Percentiles rank a stretch among this genome's conserved stretches.
These are phyloP conservation scores for Coemansia sp. DNA, from an alignment of 192 early-diverging fungal species.

Conservation along the genomic window DNA sequence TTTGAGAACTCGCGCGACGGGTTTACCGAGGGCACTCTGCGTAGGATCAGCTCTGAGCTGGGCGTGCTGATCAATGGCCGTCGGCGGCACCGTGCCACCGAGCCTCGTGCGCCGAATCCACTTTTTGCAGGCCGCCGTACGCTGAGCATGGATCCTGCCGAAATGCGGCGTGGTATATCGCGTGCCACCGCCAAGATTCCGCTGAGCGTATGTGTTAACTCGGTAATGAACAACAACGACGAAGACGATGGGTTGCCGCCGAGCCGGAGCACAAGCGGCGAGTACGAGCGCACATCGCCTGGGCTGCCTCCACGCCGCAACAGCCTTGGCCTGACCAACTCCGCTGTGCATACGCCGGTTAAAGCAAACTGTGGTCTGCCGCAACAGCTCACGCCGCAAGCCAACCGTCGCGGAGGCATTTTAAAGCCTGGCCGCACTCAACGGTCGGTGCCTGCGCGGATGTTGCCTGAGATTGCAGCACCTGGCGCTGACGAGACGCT, in stretches of 20 bases:
- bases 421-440: conserved; percentile 33
- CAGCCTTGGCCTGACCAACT: background rate
- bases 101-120: background rate
- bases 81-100: conserved; percentile 11
- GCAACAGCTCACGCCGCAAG: conserved; percentile 42
- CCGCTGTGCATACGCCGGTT: background rate
- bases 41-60: conserved; percentile 48
- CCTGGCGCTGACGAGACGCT: background rate
- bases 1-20: conserved; percentile 52
- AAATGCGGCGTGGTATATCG: conserved; percentile 11
- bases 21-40: conserved; percentile 30
- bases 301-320: conserved; percentile 1
- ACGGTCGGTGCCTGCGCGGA: conserved; percentile 11
- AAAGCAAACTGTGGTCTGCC: background rate
- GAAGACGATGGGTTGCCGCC: conserved; percentile 1
- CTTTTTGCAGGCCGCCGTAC: conserved; percentile 8
- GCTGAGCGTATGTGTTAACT: background rate
- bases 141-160: conserved; percentile 24
- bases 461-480: background rate
- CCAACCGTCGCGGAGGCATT: conserved; percentile 32
- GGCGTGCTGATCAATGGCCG: conserved; percentile 36
- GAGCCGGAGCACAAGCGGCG: background rate
- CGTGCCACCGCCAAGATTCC: background rate
- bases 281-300: background rate
- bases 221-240: background rate